Percentiles rank a stretch among this genome's conserved stretches.
Conservation (phyloP, 345 rosid species). For the Salix arbutifolia region DNA sequence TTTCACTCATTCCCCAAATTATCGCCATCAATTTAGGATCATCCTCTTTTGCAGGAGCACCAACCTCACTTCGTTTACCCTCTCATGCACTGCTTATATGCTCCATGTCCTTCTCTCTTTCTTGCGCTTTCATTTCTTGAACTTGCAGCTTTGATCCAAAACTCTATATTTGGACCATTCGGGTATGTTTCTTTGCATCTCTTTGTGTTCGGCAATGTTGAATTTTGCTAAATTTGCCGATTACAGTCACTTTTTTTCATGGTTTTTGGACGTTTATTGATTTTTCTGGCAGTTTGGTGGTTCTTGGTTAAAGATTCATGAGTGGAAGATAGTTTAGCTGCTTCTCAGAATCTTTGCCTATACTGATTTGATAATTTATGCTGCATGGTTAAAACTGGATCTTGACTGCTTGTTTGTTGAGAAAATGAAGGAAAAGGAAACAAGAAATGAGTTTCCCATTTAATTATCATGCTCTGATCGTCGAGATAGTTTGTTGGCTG, state of each 20-base stretch:
- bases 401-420: not conserved
- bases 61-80: not conserved
- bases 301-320: not conserved
- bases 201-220: not conserved
- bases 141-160: not conserved
- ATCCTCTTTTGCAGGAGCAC: not conserved
- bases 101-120: not conserved
- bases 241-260: not conserved
- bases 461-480: not conserved
- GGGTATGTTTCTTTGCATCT: not conserved
- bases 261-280: not conserved
- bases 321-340: not conserved
- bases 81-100: constrained; percentile 4
- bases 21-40: constrained; percentile 36
- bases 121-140: not conserved
- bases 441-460: not conserved
- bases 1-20: constrained; percentile 40
- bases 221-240: not conserved
- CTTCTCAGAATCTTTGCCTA: not conserved
- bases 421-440: not conserved
- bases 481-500: not conserved
- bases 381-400: not conserved
- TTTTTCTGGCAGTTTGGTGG: not conserved
- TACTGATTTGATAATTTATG: not conserved
- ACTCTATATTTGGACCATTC: not conserved